These are phyloP conservation scores for Mucor mucedo DNA, from an alignment of 371 early-diverging fungal genomes.

Conservation along the genomic window DNA sequence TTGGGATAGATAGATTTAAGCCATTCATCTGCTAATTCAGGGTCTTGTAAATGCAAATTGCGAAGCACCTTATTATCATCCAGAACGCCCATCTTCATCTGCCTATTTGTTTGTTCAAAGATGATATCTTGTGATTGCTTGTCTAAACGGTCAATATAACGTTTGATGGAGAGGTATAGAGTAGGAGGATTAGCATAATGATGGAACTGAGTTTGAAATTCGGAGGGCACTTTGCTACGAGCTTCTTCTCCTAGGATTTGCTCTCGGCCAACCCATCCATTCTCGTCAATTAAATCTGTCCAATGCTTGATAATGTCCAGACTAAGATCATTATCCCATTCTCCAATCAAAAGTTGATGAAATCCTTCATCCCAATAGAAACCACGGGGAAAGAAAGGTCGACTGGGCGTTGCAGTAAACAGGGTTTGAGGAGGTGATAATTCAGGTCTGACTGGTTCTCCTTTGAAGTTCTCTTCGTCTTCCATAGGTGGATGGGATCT, in stretches of 20 bases:
- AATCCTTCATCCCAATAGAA: constrained; percentile 98
- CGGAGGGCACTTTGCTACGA: constrained; percentile 85
- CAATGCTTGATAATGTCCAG: constrained; percentile 84
- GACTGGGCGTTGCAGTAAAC: constrained; percentile 88
- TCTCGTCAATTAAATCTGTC: constrained; percentile 78
- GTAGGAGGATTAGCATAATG: constrained; percentile 96
- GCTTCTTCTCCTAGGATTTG: constrained; percentile 96
- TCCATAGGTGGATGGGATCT: constrained; percentile 48
- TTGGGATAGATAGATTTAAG: constrained; percentile 70
- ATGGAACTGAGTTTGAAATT: constrained; percentile 93
- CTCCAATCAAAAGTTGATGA: constrained; percentile 84
- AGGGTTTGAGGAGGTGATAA: constrained; percentile 69
- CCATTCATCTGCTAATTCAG: constrained; percentile 56
- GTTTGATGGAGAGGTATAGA: constrained; percentile 72
- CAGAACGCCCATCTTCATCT: constrained; percentile 23
- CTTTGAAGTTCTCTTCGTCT: constrained; percentile 60
- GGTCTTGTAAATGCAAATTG: constrained; percentile 55
- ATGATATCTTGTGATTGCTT: constrained; percentile 13
- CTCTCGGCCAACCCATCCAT: constrained; percentile 95
- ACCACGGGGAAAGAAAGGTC: constrained; percentile 95
- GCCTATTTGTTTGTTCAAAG: constrained; percentile 6
- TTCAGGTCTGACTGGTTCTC: constrained; percentile 61
- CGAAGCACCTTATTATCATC: constrained; percentile 49
- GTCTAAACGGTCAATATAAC: constrained; percentile 58
- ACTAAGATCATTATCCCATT: constrained; percentile 90